phyloP scores from a whole-genome alignment of 148 eudicot genomes.

The Cornus florida region DNA sequence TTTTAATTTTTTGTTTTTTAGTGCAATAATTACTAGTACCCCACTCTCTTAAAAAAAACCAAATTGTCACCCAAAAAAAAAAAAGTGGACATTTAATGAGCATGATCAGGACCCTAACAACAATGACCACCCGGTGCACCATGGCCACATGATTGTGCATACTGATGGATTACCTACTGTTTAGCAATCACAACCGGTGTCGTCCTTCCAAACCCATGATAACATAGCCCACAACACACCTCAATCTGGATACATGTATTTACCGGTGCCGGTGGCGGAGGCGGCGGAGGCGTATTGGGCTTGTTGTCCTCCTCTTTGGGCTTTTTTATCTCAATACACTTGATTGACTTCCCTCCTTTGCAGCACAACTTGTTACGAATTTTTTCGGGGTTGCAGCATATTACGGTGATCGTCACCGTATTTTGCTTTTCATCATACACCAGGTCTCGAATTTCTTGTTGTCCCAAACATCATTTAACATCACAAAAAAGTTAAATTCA shows the following conservation, averaged over 20 bases:
- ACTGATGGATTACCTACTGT: slow-evolving; percentile 36
- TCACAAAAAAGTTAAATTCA: neutral
- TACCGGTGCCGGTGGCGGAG: too few species aligned
- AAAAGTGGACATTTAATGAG: too few species aligned
- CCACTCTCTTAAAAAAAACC: too few species aligned
- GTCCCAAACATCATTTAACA: slow-evolving; percentile 15
- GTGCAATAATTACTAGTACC: too few species aligned
- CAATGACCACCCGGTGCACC: too few species aligned
- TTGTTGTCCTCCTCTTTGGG: too few species aligned
- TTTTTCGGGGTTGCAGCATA: slow-evolving; percentile 73
- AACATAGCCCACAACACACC: neutral
- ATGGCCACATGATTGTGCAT: slow-evolving; percentile 38
- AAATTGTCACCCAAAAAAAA: too few species aligned
- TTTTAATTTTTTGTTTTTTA: too few species aligned
- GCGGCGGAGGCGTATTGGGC: too few species aligned
- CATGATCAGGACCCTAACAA: too few species aligned
- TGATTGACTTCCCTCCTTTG: slow-evolving; percentile 57
- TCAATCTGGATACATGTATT: too few species aligned
- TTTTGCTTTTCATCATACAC: slow-evolving; percentile 61
- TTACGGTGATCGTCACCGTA: slow-evolving; percentile 62
- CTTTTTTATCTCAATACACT: slow-evolving; percentile 48
- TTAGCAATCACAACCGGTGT: slow-evolving; percentile 20
- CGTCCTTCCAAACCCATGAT: too few species aligned
- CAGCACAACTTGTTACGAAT: slow-evolving; percentile 61
- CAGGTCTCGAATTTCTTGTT: slow-evolving; percentile 59